Conservation (phyloP, 345 rosid genomes). For the Syzygium jambos region DNA sequence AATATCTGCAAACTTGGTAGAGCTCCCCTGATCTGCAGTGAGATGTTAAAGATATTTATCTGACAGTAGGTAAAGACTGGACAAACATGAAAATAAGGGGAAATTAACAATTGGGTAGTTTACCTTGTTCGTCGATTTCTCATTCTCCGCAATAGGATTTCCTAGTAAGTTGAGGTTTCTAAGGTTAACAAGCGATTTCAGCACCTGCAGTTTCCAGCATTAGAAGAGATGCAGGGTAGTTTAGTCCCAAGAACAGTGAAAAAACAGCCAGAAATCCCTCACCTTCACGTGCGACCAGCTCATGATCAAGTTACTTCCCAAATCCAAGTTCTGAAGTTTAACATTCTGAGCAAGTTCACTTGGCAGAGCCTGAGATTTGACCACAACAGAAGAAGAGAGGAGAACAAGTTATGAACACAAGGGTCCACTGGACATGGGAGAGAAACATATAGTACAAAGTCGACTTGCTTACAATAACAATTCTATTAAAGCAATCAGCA, state of each 20-base stretch:
- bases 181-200: conserved; percentile 46
- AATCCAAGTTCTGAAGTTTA: conserved; percentile 70
- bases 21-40: conserved; percentile 44
- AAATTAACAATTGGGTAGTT: not conserved
- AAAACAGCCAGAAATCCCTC: not conserved
- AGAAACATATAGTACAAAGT: not conserved
- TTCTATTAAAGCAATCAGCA: not conserved
- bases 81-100: not conserved
- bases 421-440: not conserved
- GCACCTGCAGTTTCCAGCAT: conserved; percentile 30
- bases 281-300: conserved; percentile 79
- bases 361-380: conserved; percentile 51
- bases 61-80: not conserved
- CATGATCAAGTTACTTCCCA: conserved; percentile 75
- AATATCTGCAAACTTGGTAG: conserved; percentile 57
- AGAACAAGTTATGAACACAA: not conserved
- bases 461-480: not conserved
- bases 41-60: not conserved
- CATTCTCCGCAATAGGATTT: conserved; percentile 66
- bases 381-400: not conserved
- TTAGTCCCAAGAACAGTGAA: not conserved
- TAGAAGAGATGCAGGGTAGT: not conserved
- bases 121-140: conserved; percentile 68
- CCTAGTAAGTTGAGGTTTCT: conserved; percentile 75
- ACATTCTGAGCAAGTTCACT: conserved; percentile 57